Evolutionary conservation across 2,329 filamentous ascomycete species (phyloP).

Genomic region (Phaeosphaeriaceae sp.): DNA sequence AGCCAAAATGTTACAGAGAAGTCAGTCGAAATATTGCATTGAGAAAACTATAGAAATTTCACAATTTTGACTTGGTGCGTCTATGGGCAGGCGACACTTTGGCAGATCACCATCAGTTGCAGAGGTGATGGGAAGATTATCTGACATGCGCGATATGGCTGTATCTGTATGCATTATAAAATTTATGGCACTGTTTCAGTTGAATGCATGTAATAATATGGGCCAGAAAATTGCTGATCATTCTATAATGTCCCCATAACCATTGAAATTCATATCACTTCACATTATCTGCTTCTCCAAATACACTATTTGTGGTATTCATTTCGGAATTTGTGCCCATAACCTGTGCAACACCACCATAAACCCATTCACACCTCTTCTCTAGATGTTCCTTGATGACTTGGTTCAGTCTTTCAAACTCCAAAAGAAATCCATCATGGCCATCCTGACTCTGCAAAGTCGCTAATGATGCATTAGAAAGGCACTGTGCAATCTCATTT

Average conservation of each 20-base stretch:
- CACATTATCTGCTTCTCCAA: not conserved
- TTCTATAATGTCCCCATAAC: not conserved
- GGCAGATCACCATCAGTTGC: no score
- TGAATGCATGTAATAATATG: no score
- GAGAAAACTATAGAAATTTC: no score
- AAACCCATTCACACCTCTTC: constrained; percentile 3
- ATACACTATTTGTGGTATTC: not conserved
- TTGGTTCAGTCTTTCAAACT: constrained; percentile 41
- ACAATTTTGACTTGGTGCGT: no score
- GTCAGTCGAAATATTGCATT: no score
- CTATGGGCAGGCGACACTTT: no score
- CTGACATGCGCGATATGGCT: no score
- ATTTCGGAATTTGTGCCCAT: not conserved
- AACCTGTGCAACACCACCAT: not conserved
- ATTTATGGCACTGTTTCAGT: no score
- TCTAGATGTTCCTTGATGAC: constrained; percentile 25
- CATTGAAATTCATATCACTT: not conserved
- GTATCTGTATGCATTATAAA: no score
- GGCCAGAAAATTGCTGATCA: not conserved
- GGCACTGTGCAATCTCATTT: constrained; percentile 33
- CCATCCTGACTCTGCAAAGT: constrained; percentile 40
- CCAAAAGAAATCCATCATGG: constrained; percentile 49
- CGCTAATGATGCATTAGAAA: constrained; percentile 37
- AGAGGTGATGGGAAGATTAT: no score
- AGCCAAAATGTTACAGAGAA: no score